Conservation (phyloP, 192 early-diverging fungal genomes). For the Entomortierella lignicola region DNA sequence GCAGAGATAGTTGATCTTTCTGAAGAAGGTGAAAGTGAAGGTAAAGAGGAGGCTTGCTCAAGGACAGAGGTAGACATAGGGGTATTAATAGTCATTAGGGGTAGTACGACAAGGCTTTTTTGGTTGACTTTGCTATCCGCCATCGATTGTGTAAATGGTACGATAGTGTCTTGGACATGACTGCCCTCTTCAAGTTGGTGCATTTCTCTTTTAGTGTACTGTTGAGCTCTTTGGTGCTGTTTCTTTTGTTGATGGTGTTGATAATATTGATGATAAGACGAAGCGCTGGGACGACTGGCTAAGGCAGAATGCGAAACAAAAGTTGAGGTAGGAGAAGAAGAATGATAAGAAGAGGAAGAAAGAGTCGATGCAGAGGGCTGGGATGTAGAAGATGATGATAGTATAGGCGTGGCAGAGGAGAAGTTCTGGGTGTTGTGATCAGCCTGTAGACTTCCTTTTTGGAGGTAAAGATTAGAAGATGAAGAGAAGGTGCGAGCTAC, state of each 20-base stretch:
- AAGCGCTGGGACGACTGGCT: background rate
- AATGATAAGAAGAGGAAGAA: constrained; percentile 7
- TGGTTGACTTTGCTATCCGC: constrained; percentile 12
- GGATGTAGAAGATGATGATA: background rate
- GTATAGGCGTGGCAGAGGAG: background rate
- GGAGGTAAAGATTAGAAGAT: constrained; percentile 11
- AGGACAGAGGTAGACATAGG: constrained; percentile 2
- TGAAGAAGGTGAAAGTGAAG: constrained; percentile 9
- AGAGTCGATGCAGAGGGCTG: background rate
- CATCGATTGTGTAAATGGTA: constrained; percentile 32
- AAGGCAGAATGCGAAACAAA: background rate
- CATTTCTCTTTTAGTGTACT: constrained; percentile 8
- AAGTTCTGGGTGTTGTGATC: background rate
- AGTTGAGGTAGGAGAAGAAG: background rate
- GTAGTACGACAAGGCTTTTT: constrained; percentile 9
- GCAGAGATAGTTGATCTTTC: background rate
- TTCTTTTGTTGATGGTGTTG: constrained; percentile 2
- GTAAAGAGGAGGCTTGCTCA: background rate
- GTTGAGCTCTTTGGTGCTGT: constrained; percentile 12
- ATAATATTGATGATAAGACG: background rate
- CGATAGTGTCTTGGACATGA: constrained; percentile 31
- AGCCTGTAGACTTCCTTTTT: constrained; percentile 3
- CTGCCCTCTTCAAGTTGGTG: constrained; percentile 11
- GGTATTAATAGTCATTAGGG: constrained; percentile 26
- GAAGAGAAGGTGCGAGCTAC: constrained; percentile 7